Evolutionary conservation across 306 rosid species (phyloP), one percentile per base, ranked within the genome.

Genomic region (Phaseolus lunatus): DNA sequence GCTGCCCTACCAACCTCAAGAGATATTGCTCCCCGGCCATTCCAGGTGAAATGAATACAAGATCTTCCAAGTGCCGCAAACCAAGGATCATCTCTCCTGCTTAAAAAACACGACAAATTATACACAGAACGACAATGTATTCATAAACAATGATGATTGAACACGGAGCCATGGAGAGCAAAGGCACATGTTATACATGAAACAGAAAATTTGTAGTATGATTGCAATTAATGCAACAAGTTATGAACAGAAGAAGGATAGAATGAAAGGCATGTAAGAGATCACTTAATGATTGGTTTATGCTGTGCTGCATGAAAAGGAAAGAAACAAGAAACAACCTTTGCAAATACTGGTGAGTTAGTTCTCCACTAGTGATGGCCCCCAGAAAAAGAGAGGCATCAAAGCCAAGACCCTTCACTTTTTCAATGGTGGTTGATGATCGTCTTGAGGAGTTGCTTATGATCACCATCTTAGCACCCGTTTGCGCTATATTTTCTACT

Each of bases 381-480:
- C 98, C 98, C 0, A 72, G 59, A 86, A 95, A 95, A 57, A 92
- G 89, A 70, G 93, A 90, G 67, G 93, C 79, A 75, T 95, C 98
- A 81, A 95, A 92, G 14, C 98, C 98, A 65, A 95, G 97, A 85
- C 84, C 87, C 77, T 73, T 66, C 18, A 95, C 56, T 84, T 95
- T 95, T 50, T 92, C 97, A 83, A 95, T 84, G 19, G 97, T 95
- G 2, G 81, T 67, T 9, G 96, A 88, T 2, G 97, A 84, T 14
- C 98, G 95, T 84, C 98, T 90, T 7, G 98, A 95, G n/a, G 98
- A 95, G 77, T 95, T 95, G 78, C 98, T 95, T 70, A 92, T 92
- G 59, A 95, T 86, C 35, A 95, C 93, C 97, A 95, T 92, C 85
- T 95, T 95, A 50, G 90, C 91, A 53, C 98, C 98, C 66, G 73